These are phyloP conservation scores for Leccinellum albellum DNA, from an alignment of 768 basidiomycete genomes.

Conservation along the genomic window DNA sequence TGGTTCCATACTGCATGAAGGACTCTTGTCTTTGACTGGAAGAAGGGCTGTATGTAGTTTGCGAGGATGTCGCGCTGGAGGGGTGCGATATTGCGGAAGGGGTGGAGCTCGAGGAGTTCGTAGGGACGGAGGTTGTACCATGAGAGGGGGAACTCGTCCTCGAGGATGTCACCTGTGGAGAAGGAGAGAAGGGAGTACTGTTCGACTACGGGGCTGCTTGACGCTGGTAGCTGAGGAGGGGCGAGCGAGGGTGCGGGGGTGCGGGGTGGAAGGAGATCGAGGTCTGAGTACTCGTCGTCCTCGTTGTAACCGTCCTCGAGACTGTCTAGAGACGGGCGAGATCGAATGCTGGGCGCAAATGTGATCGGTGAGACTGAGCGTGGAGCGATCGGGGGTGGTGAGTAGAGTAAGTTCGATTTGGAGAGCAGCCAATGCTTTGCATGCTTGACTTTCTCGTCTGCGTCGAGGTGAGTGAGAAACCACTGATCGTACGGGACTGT, in stretches of 20 bases:
- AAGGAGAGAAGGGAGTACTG: conserved; percentile 58
- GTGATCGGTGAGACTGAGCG: conserved; percentile 66
- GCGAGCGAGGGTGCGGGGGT: neutral
- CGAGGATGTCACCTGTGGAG: conserved; percentile 65
- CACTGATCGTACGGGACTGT: conserved; percentile 73
- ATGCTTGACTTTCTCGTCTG: conserved; percentile 56
- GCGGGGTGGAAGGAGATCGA: neutral
- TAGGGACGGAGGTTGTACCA: conserved; percentile 60
- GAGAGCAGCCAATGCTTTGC: conserved; percentile 62
- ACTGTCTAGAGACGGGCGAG: conserved; percentile 22
- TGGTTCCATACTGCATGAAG: conserved; percentile 43
- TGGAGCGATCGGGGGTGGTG: conserved; percentile 21
- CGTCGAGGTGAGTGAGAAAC: conserved; percentile 66
- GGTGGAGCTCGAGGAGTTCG: conserved; percentile 71
- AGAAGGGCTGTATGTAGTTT: conserved; percentile 56
- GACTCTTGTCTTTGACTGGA: conserved; percentile 50
- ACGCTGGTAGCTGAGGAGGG: neutral
- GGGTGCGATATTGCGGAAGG: conserved; percentile 35
- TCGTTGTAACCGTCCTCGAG: conserved; percentile 27
- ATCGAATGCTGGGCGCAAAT: conserved; percentile 43
- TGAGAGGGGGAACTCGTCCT: conserved; percentile 55
- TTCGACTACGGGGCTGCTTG: conserved; percentile 22
- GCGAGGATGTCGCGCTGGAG: conserved; percentile 40
- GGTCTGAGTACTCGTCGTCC: conserved; percentile 34
- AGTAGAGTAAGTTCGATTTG: conserved; percentile 45